These are phyloP conservation scores for Cladosporium sphaerospermum DNA, from an alignment of 2,329 filamentous ascomycete genomes.

Conservation along the genomic window DNA sequence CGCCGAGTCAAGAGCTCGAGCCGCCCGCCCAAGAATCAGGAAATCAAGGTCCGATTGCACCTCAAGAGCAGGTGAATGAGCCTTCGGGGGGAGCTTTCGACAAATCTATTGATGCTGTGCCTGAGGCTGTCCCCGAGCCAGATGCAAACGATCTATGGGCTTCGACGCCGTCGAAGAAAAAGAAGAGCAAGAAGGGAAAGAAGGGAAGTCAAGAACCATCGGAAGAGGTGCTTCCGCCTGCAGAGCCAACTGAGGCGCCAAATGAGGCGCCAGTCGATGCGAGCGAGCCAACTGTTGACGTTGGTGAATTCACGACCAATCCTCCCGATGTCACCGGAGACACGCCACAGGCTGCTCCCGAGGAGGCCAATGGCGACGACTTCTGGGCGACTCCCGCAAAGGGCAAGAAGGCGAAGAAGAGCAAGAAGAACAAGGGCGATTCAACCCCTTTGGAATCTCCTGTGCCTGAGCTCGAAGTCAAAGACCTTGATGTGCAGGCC, in stretches of 20 bases:
- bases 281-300: background rate
- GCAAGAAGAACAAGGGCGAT: slow-evolving; percentile 14
- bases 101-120: background rate
- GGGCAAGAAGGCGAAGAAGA: slow-evolving; percentile 21
- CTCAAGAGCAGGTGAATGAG: no score
- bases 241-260: background rate
- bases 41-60: no score
- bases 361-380: slow-evolving; percentile 14
- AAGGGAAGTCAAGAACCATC: slow-evolving; percentile 1
- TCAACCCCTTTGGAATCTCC: background rate
- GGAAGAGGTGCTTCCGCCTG: background rate
- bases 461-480: background rate
- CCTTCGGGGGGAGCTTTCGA: no score
- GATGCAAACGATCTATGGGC: slow-evolving; percentile 16
- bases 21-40: no score
- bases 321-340: background rate
- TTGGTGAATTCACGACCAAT: background rate
- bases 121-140: background rate
- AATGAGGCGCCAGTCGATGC: background rate
- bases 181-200: slow-evolving; percentile 24
- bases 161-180: slow-evolving; percentile 10
- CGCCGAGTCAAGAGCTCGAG: no score
- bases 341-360: background rate
- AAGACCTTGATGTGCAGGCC: background rate
- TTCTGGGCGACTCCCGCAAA: slow-evolving; percentile 10